Evolutionary conservation across 352 stramenopile genomes (phyloP), one percentile per base, ranked within the genome.

Genomic region (Plasmopara viticola): DNA sequence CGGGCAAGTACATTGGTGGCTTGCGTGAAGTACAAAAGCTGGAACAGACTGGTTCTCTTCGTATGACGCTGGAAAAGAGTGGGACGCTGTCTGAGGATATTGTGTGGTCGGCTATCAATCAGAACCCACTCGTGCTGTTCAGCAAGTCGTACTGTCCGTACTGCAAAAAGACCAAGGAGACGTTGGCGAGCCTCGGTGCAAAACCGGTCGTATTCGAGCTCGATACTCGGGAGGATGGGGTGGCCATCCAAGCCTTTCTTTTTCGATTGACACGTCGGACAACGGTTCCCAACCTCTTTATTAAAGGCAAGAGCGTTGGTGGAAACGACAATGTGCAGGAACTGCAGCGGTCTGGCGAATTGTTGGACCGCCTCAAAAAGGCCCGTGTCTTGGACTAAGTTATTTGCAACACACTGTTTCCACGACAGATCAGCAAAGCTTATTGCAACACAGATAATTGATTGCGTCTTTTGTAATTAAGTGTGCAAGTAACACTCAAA

Each of bases 221-320:
- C 25, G 81, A 95, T 57, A 70, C 80, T 57, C 66, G 90, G 44
- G 71, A 86, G 9, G 79, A 98, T 61, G 95, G 96, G 48, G 52
- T 52, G 10, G 82, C 85, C 20, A 96, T 99, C 57, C 92, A 98
- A 71, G 65, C 68, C 35, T 96, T 89, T 48, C 71, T 99, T 29
- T 73, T 90, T 47, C 62, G 84, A 28, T 74, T 98, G 48, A 98
- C 95, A 33, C 91, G 88, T 50, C 94, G 97, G 56, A 84, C 84
- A 48, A 98, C 94, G 4, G 96, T 99, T 38, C 96, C 97, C 0
- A 98, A 99, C 65, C 93, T 99, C 33, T 99, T 99, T 68, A 92
- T 99, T 46, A 92, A 90, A 51, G 90, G 90, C 49, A 88, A 97
- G 57, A 95, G 91, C 70, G 80, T 98, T 46, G 96, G 96, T 53